Evolutionary conservation across 176 grass and related monocot species (phyloP), one percentile per base, ranked within the genome.

Genomic region (Luzula sylvatica): DNA sequence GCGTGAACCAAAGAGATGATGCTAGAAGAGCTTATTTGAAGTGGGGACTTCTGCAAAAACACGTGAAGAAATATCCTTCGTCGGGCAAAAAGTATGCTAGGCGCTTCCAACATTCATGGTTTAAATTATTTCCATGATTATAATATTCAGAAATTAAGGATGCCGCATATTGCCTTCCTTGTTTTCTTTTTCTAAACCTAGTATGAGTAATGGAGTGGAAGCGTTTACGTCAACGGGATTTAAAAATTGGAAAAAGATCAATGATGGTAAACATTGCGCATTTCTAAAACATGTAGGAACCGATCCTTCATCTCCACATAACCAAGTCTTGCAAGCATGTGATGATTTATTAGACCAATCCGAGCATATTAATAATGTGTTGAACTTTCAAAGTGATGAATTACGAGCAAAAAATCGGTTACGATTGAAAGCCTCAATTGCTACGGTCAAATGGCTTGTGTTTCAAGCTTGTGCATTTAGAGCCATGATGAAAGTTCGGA

Each of bases 401-500:
- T 28, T 53, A 17, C 56, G 8, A 32, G 8, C 28, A 54, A 46
- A 21, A 8, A 63, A 69, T 1, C 26, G 3, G 8, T 42, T 52
- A 15, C 12, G 7, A 2, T 29, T 69, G 2, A 39, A 27, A 48
- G 32, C 56, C 27, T 63, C 46, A 11, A 63, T 56, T 52, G 47
- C 29, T 57, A 7, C 19, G 6, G 17, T 65, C 2, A 50, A 3
- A 39, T 58, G 40, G 40, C 7, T 65, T 12, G 43, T 56, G 42
- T 50, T 47, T 20, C 71, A 79, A 20, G 16, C 42, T 51, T 58
- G 42, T 67, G 23, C 38, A 25, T 77, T 70, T 48, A 58, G 65
- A 15, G 26, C 0, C 8, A 65, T 58, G 28, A 78, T 58, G 42
- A 71, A 15, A 44, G 3, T 11, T 1, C 12, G 3, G 1, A 35